phyloP scores from a whole-genome alignment of 352 stramenopile genomes.

The Globisporangium solare region DNA sequence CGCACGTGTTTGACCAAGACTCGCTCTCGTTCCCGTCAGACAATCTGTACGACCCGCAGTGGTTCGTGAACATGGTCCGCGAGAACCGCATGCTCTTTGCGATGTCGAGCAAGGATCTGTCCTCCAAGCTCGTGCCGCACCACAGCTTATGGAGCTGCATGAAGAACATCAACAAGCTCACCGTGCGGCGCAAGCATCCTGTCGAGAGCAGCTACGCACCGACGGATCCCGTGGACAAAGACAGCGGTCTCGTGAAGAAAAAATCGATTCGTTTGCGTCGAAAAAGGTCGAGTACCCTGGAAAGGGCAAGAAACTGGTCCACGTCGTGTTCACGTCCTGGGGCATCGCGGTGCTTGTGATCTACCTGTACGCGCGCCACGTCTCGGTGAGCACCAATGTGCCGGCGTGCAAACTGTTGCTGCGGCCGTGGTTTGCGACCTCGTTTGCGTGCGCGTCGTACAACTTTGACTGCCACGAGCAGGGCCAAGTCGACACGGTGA shows the following conservation, averaged over 20 bases:
- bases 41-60: conserved; percentile 18
- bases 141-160: conserved; percentile 16
- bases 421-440: conserved; percentile 26
- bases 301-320: conserved; percentile 17
- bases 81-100: conserved; percentile 21
- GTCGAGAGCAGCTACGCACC: neutral
- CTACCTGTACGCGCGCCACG: conserved; percentile 22
- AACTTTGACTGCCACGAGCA: conserved; percentile 29
- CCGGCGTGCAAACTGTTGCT: conserved; percentile 26
- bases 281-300: conserved; percentile 12
- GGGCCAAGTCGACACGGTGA: conserved; percentile 21
- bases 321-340: conserved; percentile 31
- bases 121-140: conserved; percentile 19
- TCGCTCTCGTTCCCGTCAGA: conserved; percentile 9
- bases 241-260: neutral
- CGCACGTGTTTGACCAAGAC: conserved; percentile 6
- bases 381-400: conserved; percentile 17
- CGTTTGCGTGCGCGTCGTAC: conserved; percentile 29
- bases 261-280: neutral
- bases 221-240: neutral
- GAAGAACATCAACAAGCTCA: conserved; percentile 21
- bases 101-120: conserved; percentile 12
- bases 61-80: conserved; percentile 21
- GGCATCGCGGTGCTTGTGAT: conserved; percentile 26
- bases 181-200: conserved; percentile 2